phyloP scores from a whole-genome alignment of 805 yeast genomes.

The Myxozyma vanderwaltii region DNA sequence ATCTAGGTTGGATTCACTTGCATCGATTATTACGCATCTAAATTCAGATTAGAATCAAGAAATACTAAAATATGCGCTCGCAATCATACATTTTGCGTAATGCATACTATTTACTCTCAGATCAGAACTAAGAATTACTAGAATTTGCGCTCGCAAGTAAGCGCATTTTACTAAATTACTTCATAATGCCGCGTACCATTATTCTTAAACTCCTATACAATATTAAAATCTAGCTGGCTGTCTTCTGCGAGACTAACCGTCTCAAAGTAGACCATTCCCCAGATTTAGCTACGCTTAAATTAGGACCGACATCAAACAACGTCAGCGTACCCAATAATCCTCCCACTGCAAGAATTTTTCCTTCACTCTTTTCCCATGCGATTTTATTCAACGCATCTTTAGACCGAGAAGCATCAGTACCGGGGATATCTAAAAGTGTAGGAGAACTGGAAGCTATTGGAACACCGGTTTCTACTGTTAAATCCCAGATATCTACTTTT shows the following conservation, averaged over 20 bases:
- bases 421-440: not conserved
- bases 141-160: no score
- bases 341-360: conserved; percentile 40
- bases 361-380: conserved; percentile 40
- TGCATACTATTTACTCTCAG: no score
- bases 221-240: not conserved
- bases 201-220: no score
- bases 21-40: no score
- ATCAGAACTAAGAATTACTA: no score
- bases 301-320: conserved; percentile 38
- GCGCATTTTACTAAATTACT: no score
- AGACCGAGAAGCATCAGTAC: not conserved
- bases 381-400: conserved; percentile 39
- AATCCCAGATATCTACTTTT: conserved; percentile 46
- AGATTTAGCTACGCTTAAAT: conserved; percentile 21
- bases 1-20: no score
- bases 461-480: conserved; percentile 39
- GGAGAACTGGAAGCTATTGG: conserved; percentile 35
- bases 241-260: conserved; percentile 7
- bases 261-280: conserved; percentile 27
- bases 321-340: conserved; percentile 42
- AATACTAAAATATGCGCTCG: no score
- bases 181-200: no score
- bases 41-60: no score
- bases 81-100: no score